Evolutionary conservation across 208 protist genomes (phyloP).

Genomic region (Polymyxa betae): DNA sequence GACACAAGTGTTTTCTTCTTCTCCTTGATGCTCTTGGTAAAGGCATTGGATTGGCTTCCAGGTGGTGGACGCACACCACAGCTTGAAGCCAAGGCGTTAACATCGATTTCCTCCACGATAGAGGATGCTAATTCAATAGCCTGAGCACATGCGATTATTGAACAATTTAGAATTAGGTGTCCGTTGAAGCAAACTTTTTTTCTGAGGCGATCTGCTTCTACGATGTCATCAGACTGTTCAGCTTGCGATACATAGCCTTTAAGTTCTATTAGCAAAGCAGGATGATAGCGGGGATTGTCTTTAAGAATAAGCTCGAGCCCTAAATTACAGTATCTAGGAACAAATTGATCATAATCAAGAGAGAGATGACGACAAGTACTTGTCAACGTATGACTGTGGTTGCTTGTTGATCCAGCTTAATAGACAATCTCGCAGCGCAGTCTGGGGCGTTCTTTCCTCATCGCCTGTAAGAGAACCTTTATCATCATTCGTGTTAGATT

Average conservation of each 20-base stretch:
- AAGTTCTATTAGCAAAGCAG: background rate
- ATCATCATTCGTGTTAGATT: background rate
- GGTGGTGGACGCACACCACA: background rate
- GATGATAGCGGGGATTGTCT: background rate
- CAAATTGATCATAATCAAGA: background rate
- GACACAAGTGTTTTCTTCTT: background rate
- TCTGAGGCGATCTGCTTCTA: background rate
- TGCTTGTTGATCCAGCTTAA: background rate
- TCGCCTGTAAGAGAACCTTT: background rate
- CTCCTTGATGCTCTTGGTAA: slow-evolving; percentile 3
- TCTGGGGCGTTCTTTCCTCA: background rate
- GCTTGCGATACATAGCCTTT: background rate
- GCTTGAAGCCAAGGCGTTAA: background rate
- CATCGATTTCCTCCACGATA: slow-evolving; percentile 1
- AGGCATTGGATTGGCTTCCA: background rate
- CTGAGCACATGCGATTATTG: background rate
- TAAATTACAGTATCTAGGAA: background rate
- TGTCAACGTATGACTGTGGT: background rate
- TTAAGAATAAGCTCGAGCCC: background rate
- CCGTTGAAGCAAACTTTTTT: background rate
- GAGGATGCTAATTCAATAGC: background rate
- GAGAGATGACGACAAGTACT: background rate
- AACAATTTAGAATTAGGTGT: background rate
- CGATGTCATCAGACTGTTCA: background rate
- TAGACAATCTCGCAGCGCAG: slow-evolving; percentile 27